phyloP scores from a whole-genome alignment of 2,329 filamentous ascomycete species.

The Xylaria sp. region DNA sequence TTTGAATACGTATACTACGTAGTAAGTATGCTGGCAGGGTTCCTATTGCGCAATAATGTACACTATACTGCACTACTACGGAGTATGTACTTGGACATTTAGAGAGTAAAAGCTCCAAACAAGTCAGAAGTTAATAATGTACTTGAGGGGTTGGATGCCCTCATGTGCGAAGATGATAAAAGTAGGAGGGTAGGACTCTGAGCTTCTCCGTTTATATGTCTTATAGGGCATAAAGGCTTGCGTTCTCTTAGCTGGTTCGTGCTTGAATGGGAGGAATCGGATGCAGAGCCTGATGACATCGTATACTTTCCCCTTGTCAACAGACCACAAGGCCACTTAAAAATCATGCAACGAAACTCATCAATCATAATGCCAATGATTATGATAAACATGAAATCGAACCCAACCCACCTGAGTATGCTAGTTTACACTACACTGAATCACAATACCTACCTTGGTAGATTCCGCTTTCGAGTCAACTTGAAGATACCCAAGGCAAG shows the following conservation, averaged over 20 bases:
- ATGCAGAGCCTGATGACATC: slow-evolving; percentile 24
- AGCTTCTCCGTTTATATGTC: neutral
- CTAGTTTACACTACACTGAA: neutral
- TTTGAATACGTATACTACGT: neutral
- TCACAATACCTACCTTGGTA: neutral
- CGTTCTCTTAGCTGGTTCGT: slow-evolving; percentile 5
- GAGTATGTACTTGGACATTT: neutral
- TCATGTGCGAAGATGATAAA: neutral
- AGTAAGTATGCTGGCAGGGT: neutral
- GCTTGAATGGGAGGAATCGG: slow-evolving; percentile 4
- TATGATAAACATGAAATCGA: slow-evolving; percentile 2
- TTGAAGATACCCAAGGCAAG: neutral
- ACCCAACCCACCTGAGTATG: neutral
- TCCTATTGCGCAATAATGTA: neutral
- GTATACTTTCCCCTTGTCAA: slow-evolving; percentile 11
- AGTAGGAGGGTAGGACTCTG: neutral
- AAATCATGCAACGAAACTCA: slow-evolving; percentile 16
- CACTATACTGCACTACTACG: neutral
- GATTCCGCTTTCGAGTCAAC: neutral
- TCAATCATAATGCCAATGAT: neutral
- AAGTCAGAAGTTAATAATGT: neutral
- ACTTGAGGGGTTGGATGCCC: neutral
- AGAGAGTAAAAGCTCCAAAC: neutral
- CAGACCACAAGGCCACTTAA: neutral
- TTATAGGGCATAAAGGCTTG: neutral